phyloP scores from a whole-genome alignment of 257 asterid genomes.

The Penstemon newberryi region DNA sequence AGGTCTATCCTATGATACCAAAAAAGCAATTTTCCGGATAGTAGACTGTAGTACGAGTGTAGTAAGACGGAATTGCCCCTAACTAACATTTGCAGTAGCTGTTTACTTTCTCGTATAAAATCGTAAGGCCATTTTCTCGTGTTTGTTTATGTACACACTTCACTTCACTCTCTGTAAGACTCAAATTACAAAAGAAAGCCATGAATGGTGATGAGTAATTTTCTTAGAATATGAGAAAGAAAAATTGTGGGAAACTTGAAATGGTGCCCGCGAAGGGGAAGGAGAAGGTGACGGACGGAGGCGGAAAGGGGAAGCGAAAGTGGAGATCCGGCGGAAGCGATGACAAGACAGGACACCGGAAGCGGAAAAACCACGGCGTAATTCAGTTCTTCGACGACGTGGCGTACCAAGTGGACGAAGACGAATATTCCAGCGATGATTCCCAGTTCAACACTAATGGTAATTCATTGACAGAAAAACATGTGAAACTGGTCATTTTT shows the following conservation, averaged over 20 bases:
- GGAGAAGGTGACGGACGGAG: constrained; percentile 62
- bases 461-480: constrained; percentile 25
- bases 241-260: constrained; percentile 6
- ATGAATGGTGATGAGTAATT: not conserved
- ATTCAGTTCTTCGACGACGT: constrained; percentile 67
- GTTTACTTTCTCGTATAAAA: not conserved
- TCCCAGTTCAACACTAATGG: constrained; percentile 44
- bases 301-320: constrained; percentile 67
- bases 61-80: not conserved
- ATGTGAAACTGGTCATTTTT: not conserved
- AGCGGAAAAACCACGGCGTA: constrained; percentile 54
- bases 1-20: too few species aligned
- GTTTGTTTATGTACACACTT: not conserved
- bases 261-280: constrained; percentile 80
- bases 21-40: too few species aligned
- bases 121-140: not conserved
- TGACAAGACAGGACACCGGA: constrained; percentile 51
- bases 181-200: not conserved
- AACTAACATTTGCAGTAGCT: not conserved
- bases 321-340: constrained; percentile 37
- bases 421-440: constrained; percentile 55
- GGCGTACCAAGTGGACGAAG: constrained; percentile 63
- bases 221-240: not conserved
- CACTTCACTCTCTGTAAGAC: not conserved
- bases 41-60: not conserved